phyloP scores from a whole-genome alignment of 2,329 filamentous ascomycete genomes.

The Claviceps monticola region DNA sequence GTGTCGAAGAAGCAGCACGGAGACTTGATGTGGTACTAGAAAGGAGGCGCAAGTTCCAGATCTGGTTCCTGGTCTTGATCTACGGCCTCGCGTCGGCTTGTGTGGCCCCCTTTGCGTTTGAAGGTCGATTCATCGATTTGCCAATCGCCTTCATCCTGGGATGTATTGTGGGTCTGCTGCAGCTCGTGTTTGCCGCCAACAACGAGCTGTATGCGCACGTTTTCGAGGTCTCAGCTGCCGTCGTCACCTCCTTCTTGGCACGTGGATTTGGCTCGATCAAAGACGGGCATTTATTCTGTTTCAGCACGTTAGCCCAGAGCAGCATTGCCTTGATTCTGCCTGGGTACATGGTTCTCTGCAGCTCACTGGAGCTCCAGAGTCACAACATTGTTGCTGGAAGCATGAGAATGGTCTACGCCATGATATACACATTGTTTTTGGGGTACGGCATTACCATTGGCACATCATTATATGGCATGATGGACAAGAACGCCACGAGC shows the following conservation, averaged over 20 bases:
- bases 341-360: slow-evolving; percentile 35
- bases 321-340: slow-evolving; percentile 63
- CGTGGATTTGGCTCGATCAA: slow-evolving; percentile 55
- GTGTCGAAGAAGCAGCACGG: slow-evolving; percentile 54
- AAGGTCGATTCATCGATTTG: slow-evolving; percentile 62
- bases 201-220: slow-evolving; percentile 54
- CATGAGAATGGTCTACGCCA: slow-evolving; percentile 61
- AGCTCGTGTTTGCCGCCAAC: slow-evolving; percentile 58
- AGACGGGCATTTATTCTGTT: slow-evolving; percentile 49
- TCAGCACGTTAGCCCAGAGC: slow-evolving; percentile 58
- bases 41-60: slow-evolving; percentile 31
- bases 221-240: slow-evolving; percentile 39
- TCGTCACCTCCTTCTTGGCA: slow-evolving; percentile 54
- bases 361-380: slow-evolving; percentile 52
- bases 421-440: slow-evolving; percentile 62
- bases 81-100: slow-evolving; percentile 64
- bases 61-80: slow-evolving; percentile 45
- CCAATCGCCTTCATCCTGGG: slow-evolving; percentile 66
- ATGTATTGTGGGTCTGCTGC: slow-evolving; percentile 57
- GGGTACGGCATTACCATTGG: slow-evolving; percentile 63
- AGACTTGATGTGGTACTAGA: slow-evolving; percentile 42
- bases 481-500: slow-evolving; percentile 40
- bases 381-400: slow-evolving; percentile 58
- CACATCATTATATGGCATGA: slow-evolving; percentile 49
- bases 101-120: slow-evolving; percentile 70